Conservation (phyloP, 345 rosid species). For the rapeseed (Brassica napus) region Da-Ae NC_063445.1:55903001-55903500, state of each 20-base stretch:
- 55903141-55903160: not conserved
- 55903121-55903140: constrained; percentile 20
- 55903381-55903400: constrained; percentile 6
- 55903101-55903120: constrained; percentile 20
- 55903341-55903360: constrained; percentile 1
- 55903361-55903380: constrained; percentile 25
- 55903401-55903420: not conserved
- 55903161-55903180: not conserved
- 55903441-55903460: not conserved
- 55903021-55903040: constrained; percentile 4
- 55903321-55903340: not conserved
- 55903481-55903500: constrained; percentile 25
- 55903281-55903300: not conserved
- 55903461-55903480: not conserved
- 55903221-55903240: not conserved
- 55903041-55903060: not conserved
- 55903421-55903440: not conserved
- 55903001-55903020: not conserved
- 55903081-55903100: constrained; percentile 34
- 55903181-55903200: no score
- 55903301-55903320: constrained; percentile 1
- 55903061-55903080: constrained; percentile 5
- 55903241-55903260: not conserved
- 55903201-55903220: no score
- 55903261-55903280: not conserved